Evolutionary conservation across 176 grass and related monocot genomes (phyloP).

Genomic region (Aegilops sharonensis): DNA sequence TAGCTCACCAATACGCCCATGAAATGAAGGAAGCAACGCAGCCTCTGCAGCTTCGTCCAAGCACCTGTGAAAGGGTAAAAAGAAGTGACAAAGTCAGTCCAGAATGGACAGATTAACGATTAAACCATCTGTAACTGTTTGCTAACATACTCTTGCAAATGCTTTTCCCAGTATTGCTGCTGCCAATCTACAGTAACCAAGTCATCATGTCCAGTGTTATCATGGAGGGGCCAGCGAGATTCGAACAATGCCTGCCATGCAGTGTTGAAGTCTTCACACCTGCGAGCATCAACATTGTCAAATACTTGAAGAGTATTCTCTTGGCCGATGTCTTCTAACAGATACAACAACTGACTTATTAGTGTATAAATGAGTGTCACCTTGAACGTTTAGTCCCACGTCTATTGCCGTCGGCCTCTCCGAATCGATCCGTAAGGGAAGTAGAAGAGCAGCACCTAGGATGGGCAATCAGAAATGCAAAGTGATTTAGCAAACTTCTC

Average conservation of each 20-base stretch:
- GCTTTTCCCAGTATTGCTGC: constrained; percentile 60
- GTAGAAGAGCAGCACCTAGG: constrained; percentile 19
- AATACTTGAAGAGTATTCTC: neutral
- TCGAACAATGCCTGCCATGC: constrained; percentile 53
- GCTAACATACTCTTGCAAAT: constrained; percentile 50
- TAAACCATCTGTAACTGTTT: neutral
- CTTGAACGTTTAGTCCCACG: constrained; percentile 51
- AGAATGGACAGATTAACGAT: neutral
- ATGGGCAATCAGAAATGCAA: neutral
- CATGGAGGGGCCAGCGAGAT: constrained; percentile 34
- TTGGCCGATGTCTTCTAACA: neutral
- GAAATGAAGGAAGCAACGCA: constrained; percentile 64
- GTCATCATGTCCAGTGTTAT: neutral
- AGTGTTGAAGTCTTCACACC: constrained; percentile 52
- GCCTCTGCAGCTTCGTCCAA: constrained; percentile 62
- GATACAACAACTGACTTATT: neutral
- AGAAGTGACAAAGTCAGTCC: neutral
- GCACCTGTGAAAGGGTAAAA: constrained; percentile 32
- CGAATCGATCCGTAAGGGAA: neutral
- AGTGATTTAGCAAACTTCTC: neutral
- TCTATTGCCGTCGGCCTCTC: neutral
- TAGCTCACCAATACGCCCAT: constrained; percentile 44
- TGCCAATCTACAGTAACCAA: constrained; percentile 46
- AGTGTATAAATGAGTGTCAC: constrained; percentile 15
- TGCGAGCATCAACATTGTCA: constrained; percentile 5